phyloP scores from a whole-genome alignment of 2,329 filamentous ascomycete species.

The Monosporascus sp. region DNA sequence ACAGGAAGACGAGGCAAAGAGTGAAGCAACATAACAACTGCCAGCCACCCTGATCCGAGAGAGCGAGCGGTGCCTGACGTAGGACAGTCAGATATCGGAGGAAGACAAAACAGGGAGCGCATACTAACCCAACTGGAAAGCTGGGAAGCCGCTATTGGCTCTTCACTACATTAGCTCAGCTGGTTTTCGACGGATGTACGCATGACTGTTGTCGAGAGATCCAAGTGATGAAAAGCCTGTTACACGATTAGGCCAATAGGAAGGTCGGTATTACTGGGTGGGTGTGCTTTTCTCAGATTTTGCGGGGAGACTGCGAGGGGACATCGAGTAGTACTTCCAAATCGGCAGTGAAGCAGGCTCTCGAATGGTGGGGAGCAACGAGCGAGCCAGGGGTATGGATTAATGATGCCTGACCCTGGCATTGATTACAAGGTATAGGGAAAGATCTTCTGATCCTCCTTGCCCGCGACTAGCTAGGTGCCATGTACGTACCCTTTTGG shows the following conservation, averaged over 20 bases:
- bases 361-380: slow-evolving; percentile 22
- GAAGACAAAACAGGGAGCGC: slow-evolving; percentile 27
- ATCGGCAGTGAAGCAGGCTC: slow-evolving; percentile 26
- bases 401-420: slow-evolving; percentile 23
- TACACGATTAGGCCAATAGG: slow-evolving; percentile 35
- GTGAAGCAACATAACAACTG: slow-evolving; percentile 4
- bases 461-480: slow-evolving; percentile 17
- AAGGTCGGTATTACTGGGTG: slow-evolving; percentile 20
- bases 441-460: slow-evolving; percentile 27
- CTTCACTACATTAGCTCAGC: slow-evolving; percentile 39
- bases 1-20: slow-evolving; percentile 3
- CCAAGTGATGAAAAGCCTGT: slow-evolving; percentile 11
- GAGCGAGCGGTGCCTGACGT: slow-evolving; percentile 12
- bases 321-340: slow-evolving; percentile 26
- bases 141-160: slow-evolving; percentile 35
- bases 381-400: slow-evolving; percentile 26
- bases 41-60: slow-evolving; percentile 5
- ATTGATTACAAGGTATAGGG: slow-evolving; percentile 21
- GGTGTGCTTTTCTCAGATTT: slow-evolving; percentile 26
- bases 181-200: slow-evolving; percentile 43
- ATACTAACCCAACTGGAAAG: slow-evolving; percentile 37
- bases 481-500: slow-evolving; percentile 15
- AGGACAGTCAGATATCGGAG: slow-evolving; percentile 23
- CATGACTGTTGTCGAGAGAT: slow-evolving; percentile 44
- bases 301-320: slow-evolving; percentile 24